Base-by-base conservation (phyloP, 352 stramenopile genomes). In the Phytophthora pisi region DNA sequence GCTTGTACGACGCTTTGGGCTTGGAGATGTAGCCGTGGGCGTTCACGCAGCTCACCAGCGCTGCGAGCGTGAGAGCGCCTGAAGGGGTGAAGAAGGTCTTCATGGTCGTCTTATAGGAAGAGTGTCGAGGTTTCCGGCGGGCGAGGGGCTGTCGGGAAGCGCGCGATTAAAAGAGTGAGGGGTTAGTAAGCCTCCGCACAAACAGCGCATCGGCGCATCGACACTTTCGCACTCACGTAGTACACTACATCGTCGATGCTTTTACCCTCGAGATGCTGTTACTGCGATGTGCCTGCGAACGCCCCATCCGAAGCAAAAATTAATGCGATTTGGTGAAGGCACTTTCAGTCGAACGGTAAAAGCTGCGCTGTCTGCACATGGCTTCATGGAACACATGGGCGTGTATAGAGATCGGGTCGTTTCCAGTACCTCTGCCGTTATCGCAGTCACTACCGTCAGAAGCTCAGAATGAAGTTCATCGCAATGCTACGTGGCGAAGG, bases 1-100 rank as follows among this genome's bases (percentile, higher is more conserved):
- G 61, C 36, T 67, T 67, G 57, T 77, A 79, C 24, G 61, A 74
- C 8, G 68, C 72, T 4, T 65, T 65, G 6, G 64, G 61, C 23
- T 52, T 20, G 20, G 66, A 74, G 13, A 74, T 66, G 51, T 74
- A 74, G 5, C 66, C 61, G 36, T 74, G 66, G 3, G 55, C 61
- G 7, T 66, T 40, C 23, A 63, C 61, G 26, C 26, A 42, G 20
- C 45, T 38, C 20, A 62, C 63, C 24, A 72, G 52, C 9, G 58
- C 57, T 2, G 57, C 31, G 0, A 75, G 13, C n/a, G 57, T 63
- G 26, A 72, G 46, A 18, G 30, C 57, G 40, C 18, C 57, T 38
- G 46, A 64, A 53, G 38, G 49, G 38, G 50, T 31, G 54, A 36
- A 51, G 28, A 60, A 55, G 3, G 34, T 46, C 47, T 55, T 64